phyloP scores from a whole-genome alignment of 208 protist species.

The Leishmania tarentolae region DNA sequence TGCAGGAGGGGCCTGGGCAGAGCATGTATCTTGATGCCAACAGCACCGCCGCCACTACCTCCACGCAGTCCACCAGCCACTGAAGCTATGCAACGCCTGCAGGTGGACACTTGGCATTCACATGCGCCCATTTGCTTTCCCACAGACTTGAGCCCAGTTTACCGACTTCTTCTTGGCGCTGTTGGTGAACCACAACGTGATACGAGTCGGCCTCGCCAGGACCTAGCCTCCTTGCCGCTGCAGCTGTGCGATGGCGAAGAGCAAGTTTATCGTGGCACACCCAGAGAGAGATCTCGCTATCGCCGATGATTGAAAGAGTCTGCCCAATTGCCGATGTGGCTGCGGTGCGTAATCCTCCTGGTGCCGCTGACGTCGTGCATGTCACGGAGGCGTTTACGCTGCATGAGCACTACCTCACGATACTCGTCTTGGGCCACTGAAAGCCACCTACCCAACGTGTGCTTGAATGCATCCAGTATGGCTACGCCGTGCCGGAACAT shows the following conservation, averaged over 20 bases:
- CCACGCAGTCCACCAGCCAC: conserved; percentile 39
- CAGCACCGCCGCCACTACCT: conserved; percentile 22
- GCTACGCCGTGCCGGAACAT: conserved; percentile 7
- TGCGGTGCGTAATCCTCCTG: not conserved
- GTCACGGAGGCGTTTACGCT: conserved; percentile 27
- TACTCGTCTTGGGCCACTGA: conserved; percentile 21
- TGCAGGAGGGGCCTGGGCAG: conserved; percentile 32
- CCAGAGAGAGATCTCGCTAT: not conserved
- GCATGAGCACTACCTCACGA: conserved; percentile 25
- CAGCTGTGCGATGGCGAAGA: conserved; percentile 6
- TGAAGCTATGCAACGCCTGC: conserved; percentile 35
- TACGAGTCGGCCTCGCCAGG: conserved; percentile 1
- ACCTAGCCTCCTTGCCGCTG: conserved; percentile 43
- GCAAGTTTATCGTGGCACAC: not conserved
- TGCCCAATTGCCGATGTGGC: not conserved
- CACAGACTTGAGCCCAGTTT: conserved; percentile 40
- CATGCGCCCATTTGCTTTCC: conserved; percentile 2
- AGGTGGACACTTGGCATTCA: conserved; percentile 11
- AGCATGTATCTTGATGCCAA: conserved; percentile 45
- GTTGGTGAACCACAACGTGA: conserved; percentile 35
- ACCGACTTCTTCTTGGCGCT: conserved; percentile 27
- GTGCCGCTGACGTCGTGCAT: not conserved
- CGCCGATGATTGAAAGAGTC: not conserved
- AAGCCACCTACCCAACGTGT: conserved; percentile 17
- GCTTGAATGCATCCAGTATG: conserved; percentile 28